A percentile compares a stretch with the other conserved stretches of the same genome.
These are phyloP conservation scores for Leptographium radiaticola DNA, from an alignment of 2,329 filamentous ascomycete species.

Conservation along the genomic window DNA sequence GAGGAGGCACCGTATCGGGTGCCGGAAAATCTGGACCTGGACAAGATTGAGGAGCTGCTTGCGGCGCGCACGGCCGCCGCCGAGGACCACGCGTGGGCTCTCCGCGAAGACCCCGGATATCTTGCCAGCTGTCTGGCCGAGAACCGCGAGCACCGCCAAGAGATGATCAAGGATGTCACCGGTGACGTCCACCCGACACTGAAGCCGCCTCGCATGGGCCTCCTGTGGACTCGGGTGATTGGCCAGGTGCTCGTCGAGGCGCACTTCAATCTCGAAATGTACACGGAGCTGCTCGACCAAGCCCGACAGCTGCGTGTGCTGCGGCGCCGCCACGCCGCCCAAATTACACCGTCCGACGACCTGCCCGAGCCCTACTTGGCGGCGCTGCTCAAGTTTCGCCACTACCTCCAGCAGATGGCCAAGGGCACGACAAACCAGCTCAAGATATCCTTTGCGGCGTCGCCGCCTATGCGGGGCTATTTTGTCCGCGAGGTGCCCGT, in stretches of 20 bases:
- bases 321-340: slow-evolving; percentile 18
- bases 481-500: slow-evolving; percentile 17
- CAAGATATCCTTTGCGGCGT: slow-evolving; percentile 17
- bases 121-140: slow-evolving; percentile 32
- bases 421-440: slow-evolving; percentile 19
- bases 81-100: slow-evolving; percentile 39
- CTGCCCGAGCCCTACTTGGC: slow-evolving; percentile 25
- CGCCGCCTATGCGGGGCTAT: slow-evolving; percentile 25
- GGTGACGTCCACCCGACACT: slow-evolving; percentile 18
- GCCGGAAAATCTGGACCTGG: slow-evolving; percentile 32
- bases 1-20: slow-evolving; percentile 39
- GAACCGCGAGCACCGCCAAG: slow-evolving; percentile 30
- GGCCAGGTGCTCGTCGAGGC: slow-evolving; percentile 19
- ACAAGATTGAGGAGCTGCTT: slow-evolving; percentile 29
- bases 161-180: slow-evolving; percentile 26
- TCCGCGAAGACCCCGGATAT: slow-evolving; percentile 47
- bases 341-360: slow-evolving; percentile 19
- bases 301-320: slow-evolving; percentile 16
- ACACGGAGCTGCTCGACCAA: slow-evolving; percentile 23
- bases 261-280: slow-evolving; percentile 23
- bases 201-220: slow-evolving; percentile 5
- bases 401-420: slow-evolving; percentile 20
- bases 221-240: slow-evolving; percentile 28
- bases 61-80: slow-evolving; percentile 25
- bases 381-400: slow-evolving; percentile 26